A percentile compares a stretch with the other conserved stretches of the same genome.
Evolutionary conservation across 306 rosid species (phyloP).

Genomic region (Prunus armeniaca): DNA sequence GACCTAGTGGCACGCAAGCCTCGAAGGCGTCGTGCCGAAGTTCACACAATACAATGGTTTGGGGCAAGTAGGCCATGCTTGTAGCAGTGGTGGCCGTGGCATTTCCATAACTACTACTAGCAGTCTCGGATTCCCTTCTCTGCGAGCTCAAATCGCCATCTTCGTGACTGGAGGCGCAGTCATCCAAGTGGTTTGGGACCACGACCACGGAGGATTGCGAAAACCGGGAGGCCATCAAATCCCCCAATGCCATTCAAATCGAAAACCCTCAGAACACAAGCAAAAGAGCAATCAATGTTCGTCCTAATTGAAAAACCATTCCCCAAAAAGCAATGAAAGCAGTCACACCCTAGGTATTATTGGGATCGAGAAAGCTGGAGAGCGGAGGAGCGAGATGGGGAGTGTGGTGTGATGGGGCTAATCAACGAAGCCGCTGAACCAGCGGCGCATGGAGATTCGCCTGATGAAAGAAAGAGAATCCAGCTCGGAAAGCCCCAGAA

Average conservation of each 20-base stretch:
- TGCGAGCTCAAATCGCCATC: constrained; percentile 37
- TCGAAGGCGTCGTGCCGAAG: constrained; percentile 90
- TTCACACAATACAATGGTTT: constrained; percentile 62
- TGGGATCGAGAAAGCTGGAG: constrained; percentile 17
- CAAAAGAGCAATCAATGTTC: constrained; percentile 35
- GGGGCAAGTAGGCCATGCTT: constrained; percentile 84
- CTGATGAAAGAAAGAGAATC: constrained; percentile 55
- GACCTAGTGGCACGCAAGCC: constrained; percentile 60
- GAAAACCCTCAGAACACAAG: constrained; percentile 21
- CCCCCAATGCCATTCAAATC: constrained; percentile 99
- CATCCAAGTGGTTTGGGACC: constrained; percentile 59
- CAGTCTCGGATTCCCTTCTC: constrained; percentile 65
- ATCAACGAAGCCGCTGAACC: constrained; percentile 81
- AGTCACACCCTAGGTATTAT: not conserved
- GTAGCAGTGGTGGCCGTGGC: constrained; percentile 50
- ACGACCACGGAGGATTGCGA: constrained; percentile 75
- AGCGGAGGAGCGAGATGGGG: not conserved
- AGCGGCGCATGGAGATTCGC: constrained; percentile 76
- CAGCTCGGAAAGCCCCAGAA: constrained; percentile 46
- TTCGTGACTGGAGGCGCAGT: constrained; percentile 39
- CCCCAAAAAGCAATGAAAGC: constrained; percentile 1
- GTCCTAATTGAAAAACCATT: constrained; percentile 33
- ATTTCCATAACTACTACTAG: constrained; percentile 54
- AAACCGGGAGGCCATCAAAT: constrained; percentile 90
- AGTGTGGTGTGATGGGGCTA: constrained; percentile 22